A percentile compares a stretch with the other conserved stretches of the same genome.
Conservation (phyloP, 1,139 yeast genomes). For the Pneumocystis murina region DNA sequence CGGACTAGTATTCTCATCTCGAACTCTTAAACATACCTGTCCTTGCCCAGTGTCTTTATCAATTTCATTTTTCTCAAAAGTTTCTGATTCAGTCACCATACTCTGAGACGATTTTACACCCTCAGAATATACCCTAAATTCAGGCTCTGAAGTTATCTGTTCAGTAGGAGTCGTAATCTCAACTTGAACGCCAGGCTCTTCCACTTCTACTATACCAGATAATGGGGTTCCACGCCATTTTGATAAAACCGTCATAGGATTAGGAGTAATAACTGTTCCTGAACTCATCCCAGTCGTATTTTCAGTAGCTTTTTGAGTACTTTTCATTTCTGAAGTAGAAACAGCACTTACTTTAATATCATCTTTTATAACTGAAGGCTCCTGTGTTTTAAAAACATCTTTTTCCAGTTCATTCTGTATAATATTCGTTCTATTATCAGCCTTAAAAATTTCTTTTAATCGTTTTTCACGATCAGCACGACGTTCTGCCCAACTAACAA, state of each 20-base stretch:
- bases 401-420: not conserved
- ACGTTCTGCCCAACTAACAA: conserved; percentile 14
- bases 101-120: not conserved
- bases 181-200: not conserved
- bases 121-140: not conserved
- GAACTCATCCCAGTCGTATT: not conserved
- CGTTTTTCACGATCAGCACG: conserved; percentile 6
- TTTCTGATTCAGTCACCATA: not conserved
- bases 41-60: not conserved
- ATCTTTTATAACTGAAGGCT: not conserved
- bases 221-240: conserved; percentile 2
- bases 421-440: not conserved
- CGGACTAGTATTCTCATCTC: not conserved
- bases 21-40: not conserved
- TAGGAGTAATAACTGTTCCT: not conserved
- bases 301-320: not conserved
- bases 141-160: not conserved
- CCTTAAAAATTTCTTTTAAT: conserved; percentile 4
- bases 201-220: not conserved
- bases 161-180: not conserved
- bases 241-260: not conserved
- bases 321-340: not conserved
- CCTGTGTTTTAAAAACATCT: not conserved
- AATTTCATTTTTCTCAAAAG: not conserved
- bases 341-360: not conserved